These are phyloP conservation scores for Eucalyptus globulus DNA, from an alignment of 345 rosid species.

Conservation along the genomic window DNA sequence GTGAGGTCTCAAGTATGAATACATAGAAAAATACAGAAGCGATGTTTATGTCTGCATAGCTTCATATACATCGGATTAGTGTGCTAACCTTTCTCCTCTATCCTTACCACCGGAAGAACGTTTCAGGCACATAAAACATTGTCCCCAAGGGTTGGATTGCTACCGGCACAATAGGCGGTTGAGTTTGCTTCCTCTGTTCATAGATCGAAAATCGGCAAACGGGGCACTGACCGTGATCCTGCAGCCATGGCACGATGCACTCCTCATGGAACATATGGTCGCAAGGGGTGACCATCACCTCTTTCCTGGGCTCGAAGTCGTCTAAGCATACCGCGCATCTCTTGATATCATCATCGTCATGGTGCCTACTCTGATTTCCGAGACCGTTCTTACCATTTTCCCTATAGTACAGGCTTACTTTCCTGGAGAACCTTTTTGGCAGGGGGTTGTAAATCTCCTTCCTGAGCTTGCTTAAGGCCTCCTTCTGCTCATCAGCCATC, in stretches of 20 bases:
- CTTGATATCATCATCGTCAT: constrained; percentile 36
- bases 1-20: neutral
- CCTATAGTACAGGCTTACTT: constrained; percentile 44
- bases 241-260: constrained; percentile 74
- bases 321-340: constrained; percentile 73
- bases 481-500: constrained; percentile 13
- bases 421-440: constrained; percentile 28
- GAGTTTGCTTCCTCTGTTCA: constrained; percentile 1
- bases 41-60: neutral
- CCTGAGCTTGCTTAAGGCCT: constrained; percentile 32
- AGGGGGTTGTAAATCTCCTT: constrained; percentile 46
- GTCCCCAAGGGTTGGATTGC: neutral
- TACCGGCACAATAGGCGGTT: neutral
- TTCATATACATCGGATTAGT: neutral
- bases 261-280: constrained; percentile 84
- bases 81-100: constrained; percentile 26
- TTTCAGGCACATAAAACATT: constrained; percentile 12
- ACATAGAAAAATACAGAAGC: neutral
- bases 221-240: constrained; percentile 55
- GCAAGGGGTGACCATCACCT: constrained; percentile 68
- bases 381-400: constrained; percentile 1
- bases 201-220: constrained; percentile 44
- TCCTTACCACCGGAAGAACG: constrained; percentile 22
- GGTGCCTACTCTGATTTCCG: neutral
- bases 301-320: constrained; percentile 57